These are phyloP conservation scores for Flaveria ramosissima DNA, from an alignment of 129 eudicot species.

Conservation along the genomic window DNA sequence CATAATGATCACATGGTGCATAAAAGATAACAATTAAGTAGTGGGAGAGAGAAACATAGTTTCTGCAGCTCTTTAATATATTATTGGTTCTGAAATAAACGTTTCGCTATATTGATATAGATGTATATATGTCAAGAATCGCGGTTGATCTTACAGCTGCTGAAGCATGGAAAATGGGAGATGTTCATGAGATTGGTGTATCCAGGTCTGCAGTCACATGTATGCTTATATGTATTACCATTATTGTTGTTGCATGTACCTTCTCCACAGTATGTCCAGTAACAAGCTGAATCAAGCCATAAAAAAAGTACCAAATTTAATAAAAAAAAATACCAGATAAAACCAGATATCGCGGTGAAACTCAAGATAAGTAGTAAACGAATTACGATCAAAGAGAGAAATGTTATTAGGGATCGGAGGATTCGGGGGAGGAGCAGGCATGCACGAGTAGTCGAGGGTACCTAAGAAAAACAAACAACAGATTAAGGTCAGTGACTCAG, in stretches of 20 bases:
- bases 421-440: constrained; percentile 83
- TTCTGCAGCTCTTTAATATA: too few species aligned
- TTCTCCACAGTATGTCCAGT: constrained; percentile 85
- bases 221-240: constrained; percentile 50
- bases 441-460: constrained; percentile 74
- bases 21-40: too few species aligned
- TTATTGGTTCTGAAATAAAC: too few species aligned
- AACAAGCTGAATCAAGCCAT: constrained; percentile 59
- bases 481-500: background rate
- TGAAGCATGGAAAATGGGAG: constrained; percentile 77
- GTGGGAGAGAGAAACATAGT: too few species aligned
- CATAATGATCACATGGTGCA: too few species aligned
- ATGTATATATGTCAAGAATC: background rate
- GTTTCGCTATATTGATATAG: too few species aligned
- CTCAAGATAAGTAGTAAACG: constrained; percentile 5
- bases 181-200: constrained; percentile 61
- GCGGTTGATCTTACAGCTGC: constrained; percentile 52
- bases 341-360: background rate
- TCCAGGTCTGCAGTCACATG: constrained; percentile 70
- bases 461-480: constrained; percentile 39
- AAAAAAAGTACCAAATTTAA: background rate
- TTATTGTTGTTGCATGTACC: constrained; percentile 61
- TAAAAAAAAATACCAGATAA: background rate
- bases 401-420: constrained; percentile 58
- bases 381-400: constrained; percentile 73